Base-by-base conservation (phyloP, 2,329 filamentous ascomycete genomes). In the Fusarium sp. region DNA sequence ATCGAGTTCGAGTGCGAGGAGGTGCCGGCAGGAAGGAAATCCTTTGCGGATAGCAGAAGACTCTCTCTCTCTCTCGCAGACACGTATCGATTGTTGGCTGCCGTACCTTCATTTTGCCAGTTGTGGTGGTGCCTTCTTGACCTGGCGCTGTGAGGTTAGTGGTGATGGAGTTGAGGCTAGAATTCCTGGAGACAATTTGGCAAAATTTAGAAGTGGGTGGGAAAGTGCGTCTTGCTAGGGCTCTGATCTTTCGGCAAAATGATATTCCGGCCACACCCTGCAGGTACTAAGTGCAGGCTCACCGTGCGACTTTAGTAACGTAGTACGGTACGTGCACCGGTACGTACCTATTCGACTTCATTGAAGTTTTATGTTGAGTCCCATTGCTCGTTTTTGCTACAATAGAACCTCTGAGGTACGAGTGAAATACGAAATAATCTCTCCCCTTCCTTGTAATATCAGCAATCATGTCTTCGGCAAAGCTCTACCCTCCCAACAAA, bases 71-170 rank as follows among this genome's bases (percentile, higher is more conserved):
- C 48, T 43, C 49, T 37, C 31, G 15, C 1, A 36, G 10, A 15
- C 58, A 41, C 35, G 58, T 18, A 23, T 60, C 37, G 49, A 63
- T 59, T 57, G 52, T 15, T 58, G 39, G 23, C 46, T 43, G 41
- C 59, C 80, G 63, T 81, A 82, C 80, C 80, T 82, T 82, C 80
- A 82, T 82, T 75, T 80, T 82, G 80, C 80, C 80, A 78, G 80
- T 75, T 77, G 78, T 78, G 76, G 74, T 80, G 79, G 78, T 81
- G 77, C 79, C 78, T 73, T 69, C 73, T 74, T 79, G 75, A 77
- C 78, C 80, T 79, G 79, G 79, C 79, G 29, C 78, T 79, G 79
- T 75, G 76, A 78, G 78, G 78, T 78, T 75, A 73, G 76, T 74
- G 73, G 69, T 74, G 73, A 72, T 72, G 69, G 69, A 60, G 64